Conservation (phyloP, 1,139 yeast species). For the Protomyces arabidopsidicola region DNA sequence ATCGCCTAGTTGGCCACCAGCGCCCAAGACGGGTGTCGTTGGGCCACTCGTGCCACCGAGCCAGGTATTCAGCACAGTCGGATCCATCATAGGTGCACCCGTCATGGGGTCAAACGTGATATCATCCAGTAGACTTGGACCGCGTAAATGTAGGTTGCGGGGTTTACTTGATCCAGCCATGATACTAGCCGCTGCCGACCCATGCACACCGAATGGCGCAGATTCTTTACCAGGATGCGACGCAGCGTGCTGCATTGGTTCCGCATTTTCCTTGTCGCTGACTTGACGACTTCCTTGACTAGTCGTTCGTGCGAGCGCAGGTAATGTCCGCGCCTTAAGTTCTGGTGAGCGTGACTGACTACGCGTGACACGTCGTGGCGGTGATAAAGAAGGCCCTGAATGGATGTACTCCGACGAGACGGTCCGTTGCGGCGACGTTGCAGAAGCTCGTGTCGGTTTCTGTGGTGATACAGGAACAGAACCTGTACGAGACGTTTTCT, state of each 20-base stretch:
- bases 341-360: conserved; percentile 19
- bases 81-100: conserved; percentile 25
- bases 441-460: background rate
- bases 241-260: background rate
- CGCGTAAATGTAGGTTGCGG: conserved; percentile 9
- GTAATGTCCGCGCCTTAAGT: background rate
- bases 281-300: background rate
- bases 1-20: conserved; percentile 4
- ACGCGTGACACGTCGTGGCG: conserved; percentile 16
- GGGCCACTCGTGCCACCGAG: conserved; percentile 3
- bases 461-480: background rate
- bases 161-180: background rate
- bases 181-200: background rate
- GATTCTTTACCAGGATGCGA: background rate
- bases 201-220: background rate
- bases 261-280: background rate
- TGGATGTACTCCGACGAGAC: background rate
- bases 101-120: conserved; percentile 25
- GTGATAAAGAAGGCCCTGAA: background rate
- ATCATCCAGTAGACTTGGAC: conserved; percentile 18
- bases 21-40: background rate
- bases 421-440: background rate
- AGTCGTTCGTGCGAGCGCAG: background rate
- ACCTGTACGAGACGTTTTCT: background rate
- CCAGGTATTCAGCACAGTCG: conserved; percentile 10